Conservation (phyloP, 2,329 filamentous ascomycete species). For the Calonectria leucothoes region DNA sequence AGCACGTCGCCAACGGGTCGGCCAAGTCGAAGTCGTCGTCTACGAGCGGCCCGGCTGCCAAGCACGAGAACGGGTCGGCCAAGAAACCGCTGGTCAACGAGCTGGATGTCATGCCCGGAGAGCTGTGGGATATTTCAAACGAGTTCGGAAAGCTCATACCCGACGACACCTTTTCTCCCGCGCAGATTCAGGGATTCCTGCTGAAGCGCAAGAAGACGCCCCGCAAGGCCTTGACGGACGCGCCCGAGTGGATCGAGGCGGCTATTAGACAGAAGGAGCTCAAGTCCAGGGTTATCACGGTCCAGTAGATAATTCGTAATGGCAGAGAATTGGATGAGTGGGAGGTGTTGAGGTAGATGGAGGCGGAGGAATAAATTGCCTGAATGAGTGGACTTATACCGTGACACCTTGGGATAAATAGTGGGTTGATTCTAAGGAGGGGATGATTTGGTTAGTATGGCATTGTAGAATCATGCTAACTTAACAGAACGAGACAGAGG, state of each 20-base stretch:
- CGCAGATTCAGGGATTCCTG: conserved; percentile 74
- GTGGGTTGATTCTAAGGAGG: neutral
- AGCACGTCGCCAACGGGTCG: conserved; percentile 16
- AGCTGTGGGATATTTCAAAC: conserved; percentile 57
- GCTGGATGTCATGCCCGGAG: conserved; percentile 49
- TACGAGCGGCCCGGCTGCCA: conserved; percentile 6
- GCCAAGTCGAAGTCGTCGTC: too few species aligned
- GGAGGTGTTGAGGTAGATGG: neutral
- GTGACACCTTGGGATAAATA: neutral
- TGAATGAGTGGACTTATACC: neutral
- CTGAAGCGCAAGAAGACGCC: conserved; percentile 72
- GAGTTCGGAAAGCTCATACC: conserved; percentile 67
- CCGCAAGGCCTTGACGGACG: conserved; percentile 64
- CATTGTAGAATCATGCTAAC: neutral
- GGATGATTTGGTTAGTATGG: too few species aligned
- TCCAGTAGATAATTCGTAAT: conserved; percentile 51
- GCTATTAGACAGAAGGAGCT: conserved; percentile 62
- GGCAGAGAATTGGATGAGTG: neutral
- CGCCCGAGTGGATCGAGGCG: conserved; percentile 64
- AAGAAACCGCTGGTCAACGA: conserved; percentile 33
- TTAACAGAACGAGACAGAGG: neutral
- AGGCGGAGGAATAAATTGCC: neutral
- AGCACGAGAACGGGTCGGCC: conserved; percentile 5
- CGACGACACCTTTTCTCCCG: conserved; percentile 64
- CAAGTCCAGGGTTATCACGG: conserved; percentile 59